A percentile compares a stretch with the other conserved stretches of the same genome.
Conservation (phyloP, 345 rosid species). For the Melaleuca quinquenervia region DNA sequence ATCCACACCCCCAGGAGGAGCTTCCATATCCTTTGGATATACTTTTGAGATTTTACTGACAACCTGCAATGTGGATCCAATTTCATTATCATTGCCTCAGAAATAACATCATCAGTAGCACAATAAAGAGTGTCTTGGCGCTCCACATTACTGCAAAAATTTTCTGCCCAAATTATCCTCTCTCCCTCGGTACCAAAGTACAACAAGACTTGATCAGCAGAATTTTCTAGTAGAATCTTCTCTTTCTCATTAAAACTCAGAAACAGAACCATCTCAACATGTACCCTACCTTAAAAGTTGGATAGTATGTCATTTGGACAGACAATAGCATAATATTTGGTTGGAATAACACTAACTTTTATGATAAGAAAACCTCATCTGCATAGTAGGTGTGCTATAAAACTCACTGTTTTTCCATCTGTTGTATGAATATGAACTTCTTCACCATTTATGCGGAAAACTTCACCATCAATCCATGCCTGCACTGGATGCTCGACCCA, state of each 20-base stretch:
- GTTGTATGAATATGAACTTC: constrained; percentile 63
- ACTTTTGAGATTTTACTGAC: constrained; percentile 74
- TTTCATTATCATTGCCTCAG: background rate
- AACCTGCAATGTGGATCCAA: constrained; percentile 36
- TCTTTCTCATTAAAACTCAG: background rate
- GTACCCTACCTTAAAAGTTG: background rate
- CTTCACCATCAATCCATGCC: constrained; percentile 98
- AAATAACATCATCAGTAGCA: background rate
- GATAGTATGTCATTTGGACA: background rate
- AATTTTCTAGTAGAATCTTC: background rate
- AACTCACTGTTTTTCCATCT: constrained; percentile 68
- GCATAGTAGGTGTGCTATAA: background rate
- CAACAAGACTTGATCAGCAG: background rate
- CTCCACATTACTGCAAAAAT: background rate
- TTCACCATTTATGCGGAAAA: constrained; percentile 55
- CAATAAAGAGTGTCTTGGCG: background rate
- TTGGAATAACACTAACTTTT: background rate
- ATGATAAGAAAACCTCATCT: background rate
- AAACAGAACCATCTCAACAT: background rate
- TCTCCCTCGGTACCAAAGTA: background rate
- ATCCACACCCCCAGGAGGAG: constrained; percentile 97
- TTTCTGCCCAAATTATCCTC: background rate
- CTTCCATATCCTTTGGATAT: constrained; percentile 92
- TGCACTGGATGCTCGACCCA: constrained; percentile 78
- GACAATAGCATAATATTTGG: background rate